These are phyloP conservation scores for Suhomyces bribrorum DNA, from an alignment of 1,139 yeast genomes.

Conservation along the genomic window DNA sequence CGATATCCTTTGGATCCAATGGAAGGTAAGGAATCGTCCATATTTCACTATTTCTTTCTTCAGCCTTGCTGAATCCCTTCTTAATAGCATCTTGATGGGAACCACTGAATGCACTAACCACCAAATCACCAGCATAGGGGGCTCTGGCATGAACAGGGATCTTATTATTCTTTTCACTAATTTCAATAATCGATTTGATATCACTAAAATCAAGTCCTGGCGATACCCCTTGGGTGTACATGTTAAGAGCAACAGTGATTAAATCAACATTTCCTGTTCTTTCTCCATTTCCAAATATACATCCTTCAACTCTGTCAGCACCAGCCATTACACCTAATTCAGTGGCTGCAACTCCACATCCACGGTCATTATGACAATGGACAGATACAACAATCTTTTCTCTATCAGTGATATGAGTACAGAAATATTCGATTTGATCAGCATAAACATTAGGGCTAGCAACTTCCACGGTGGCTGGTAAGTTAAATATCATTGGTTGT, in stretches of 20 bases:
- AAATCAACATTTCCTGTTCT: constrained; percentile 54
- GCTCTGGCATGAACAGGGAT: constrained; percentile 51
- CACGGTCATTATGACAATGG: constrained; percentile 53
- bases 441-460: constrained; percentile 52
- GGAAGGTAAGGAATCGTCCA: constrained; percentile 53
- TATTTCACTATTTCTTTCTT: constrained; percentile 25
- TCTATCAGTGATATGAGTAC: constrained; percentile 42
- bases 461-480: constrained; percentile 53
- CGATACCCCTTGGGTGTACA: constrained; percentile 49
- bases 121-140: constrained; percentile 51
- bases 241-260: constrained; percentile 48
- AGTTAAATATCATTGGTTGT: constrained; percentile 47
- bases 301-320: constrained; percentile 53
- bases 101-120: constrained; percentile 52
- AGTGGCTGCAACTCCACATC: constrained; percentile 53
- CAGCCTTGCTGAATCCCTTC: constrained; percentile 43
- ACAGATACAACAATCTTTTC: constrained; percentile 48
- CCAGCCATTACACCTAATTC: constrained; percentile 52
- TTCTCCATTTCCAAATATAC: constrained; percentile 53
- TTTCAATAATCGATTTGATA: constrained; percentile 40
- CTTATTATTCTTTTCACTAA: constrained; percentile 49
- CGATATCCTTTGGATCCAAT: constrained; percentile 51
- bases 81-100: constrained; percentile 55
- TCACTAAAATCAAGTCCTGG: constrained; percentile 50
- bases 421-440: constrained; percentile 51